phyloP scores from a whole-genome alignment of 2,329 filamentous ascomycete species.

The Neofusicoccum sp. region DNA sequence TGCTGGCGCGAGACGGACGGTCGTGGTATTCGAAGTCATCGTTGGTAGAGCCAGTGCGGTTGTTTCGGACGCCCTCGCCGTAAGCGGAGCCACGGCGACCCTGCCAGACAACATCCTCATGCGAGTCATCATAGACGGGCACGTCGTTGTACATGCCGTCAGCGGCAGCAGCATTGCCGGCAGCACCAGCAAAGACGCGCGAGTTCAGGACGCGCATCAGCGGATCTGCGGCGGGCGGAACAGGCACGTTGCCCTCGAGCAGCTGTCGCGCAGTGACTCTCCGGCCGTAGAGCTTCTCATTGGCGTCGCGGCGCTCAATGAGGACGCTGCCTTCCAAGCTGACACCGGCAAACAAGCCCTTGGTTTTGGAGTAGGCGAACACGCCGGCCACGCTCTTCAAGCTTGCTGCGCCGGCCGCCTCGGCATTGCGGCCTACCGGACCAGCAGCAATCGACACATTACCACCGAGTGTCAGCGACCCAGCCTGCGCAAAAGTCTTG shows the following conservation, averaged over 20 bases:
- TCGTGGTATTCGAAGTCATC: constrained; percentile 54
- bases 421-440: constrained; percentile 89
- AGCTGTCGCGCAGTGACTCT: constrained; percentile 79
- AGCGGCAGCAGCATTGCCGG: constrained; percentile 44
- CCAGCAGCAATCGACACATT: constrained; percentile 96
- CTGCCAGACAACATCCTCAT: constrained; percentile 84
- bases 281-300: constrained; percentile 90
- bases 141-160: constrained; percentile 89
- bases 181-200: constrained; percentile 72
- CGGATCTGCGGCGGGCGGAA: constrained; percentile 78
- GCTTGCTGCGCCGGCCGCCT: constrained; percentile 91
- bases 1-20: constrained; percentile 61
- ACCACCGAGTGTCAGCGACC: constrained; percentile 87
- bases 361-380: constrained; percentile 97
- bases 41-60: constrained; percentile 43
- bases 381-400: constrained; percentile 85
- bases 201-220: constrained; percentile 84
- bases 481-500: constrained; percentile 88
- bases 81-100: constrained; percentile 68
- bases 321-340: constrained; percentile 90
- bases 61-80: constrained; percentile 62
- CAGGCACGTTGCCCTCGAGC: constrained; percentile 71
- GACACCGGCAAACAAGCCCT: constrained; percentile 93
- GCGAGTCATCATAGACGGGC: constrained; percentile 79
- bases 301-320: constrained; percentile 92